phyloP scores from a whole-genome alignment of 805 yeast genomes.

The Tetrapisispora fleetii region DNA sequence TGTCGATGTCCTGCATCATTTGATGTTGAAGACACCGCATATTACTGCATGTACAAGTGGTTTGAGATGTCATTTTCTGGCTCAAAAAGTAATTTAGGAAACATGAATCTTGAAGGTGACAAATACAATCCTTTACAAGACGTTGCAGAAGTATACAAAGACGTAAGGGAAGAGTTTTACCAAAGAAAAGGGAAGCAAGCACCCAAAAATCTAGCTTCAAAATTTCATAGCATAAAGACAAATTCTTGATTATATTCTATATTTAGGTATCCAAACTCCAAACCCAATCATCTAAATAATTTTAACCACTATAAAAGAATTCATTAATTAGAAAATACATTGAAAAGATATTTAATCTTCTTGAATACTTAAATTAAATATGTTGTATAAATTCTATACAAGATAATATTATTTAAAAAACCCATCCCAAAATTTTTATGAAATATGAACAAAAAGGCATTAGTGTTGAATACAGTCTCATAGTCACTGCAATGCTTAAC shows the following conservation, averaged over 20 bases:
- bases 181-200: background rate
- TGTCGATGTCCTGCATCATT: constrained; percentile 59
- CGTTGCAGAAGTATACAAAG: background rate
- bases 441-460: constrained; percentile 2
- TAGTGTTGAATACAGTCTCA: background rate
- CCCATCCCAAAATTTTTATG: constrained; percentile 4
- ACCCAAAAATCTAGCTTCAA: background rate
- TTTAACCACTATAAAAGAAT: background rate
- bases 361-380: constrained; percentile 2
- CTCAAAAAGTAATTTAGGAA: background rate
- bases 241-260: background rate
- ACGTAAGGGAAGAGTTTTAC: background rate
- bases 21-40: constrained; percentile 49
- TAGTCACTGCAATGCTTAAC: constrained; percentile 40
- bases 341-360: constrained; percentile 1
- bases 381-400: constrained; percentile 1
- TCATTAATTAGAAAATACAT: background rate
- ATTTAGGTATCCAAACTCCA: background rate
- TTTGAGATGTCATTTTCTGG: constrained; percentile 20
- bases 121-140: constrained; percentile 2
- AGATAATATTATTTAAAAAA: constrained; percentile 2
- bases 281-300: background rate
- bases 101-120: constrained; percentile 2
- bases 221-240: background rate
- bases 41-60: constrained; percentile 47